Evolutionary conservation across 2,329 filamentous ascomycete species (phyloP).

Genomic region (Clarireedia paspali): DNA sequence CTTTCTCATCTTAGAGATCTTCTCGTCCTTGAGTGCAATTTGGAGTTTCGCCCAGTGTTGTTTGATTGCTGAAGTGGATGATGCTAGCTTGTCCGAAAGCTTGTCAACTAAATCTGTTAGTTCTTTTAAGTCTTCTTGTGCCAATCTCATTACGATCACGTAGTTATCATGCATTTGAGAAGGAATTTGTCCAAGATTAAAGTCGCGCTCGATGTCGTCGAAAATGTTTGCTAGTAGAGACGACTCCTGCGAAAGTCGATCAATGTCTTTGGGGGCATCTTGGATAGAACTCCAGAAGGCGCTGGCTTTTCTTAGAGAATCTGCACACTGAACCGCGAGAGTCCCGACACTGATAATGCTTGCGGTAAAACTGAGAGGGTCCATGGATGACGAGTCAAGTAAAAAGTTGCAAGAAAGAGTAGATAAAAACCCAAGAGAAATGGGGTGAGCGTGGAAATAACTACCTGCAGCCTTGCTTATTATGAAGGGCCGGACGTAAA

Average conservation of each 20-base stretch:
- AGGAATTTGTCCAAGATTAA: neutral
- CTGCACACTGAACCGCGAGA: slow-evolving; percentile 7
- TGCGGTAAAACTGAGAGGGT: slow-evolving; percentile 6
- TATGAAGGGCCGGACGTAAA: neutral
- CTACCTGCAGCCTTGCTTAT: no score
- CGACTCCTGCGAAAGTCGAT: slow-evolving; percentile 8
- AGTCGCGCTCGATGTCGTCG: neutral
- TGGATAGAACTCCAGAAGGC: slow-evolving; percentile 12
- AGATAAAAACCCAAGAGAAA: neutral
- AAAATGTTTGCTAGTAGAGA: slow-evolving; percentile 7
- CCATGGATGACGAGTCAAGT: neutral
- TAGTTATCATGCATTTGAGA: neutral
- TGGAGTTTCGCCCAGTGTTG: slow-evolving; percentile 7
- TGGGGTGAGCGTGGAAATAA: neutral
- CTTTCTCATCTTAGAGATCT: slow-evolving; percentile 8
- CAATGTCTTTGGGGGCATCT: slow-evolving; percentile 12
- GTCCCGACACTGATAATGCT: slow-evolving; percentile 11
- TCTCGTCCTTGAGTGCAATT: slow-evolving; percentile 5
- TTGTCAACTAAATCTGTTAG: slow-evolving; percentile 3
- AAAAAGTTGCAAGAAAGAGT: no score
- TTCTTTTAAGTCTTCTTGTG: slow-evolving; percentile 7
- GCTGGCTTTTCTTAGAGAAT: slow-evolving; percentile 8
- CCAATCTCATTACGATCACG: neutral
- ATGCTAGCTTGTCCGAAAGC: neutral
- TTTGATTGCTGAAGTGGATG: neutral